Base-by-base conservation (phyloP, 306 rosid species). In the Acmispon strigosus region DNA sequence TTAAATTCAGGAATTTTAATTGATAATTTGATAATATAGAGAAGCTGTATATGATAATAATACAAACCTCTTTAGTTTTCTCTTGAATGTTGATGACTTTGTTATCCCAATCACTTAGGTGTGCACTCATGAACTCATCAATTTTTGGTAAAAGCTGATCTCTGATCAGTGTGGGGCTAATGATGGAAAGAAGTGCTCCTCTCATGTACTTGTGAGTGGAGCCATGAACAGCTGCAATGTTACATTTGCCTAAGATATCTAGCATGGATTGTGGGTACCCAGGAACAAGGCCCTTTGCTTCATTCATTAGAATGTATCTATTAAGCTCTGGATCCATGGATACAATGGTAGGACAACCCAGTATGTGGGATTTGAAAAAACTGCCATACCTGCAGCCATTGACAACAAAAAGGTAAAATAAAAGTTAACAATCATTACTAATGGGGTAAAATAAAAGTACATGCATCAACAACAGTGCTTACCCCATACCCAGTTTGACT, bases 141-240 rank as follows among this genome's bases (percentile, higher is more conserved):
- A 89, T 78, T 77, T 87, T 95, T 6, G 96, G 96, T 9, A 91
- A 80, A 86, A 89, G 81, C 49, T 86, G 96, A 24, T 77, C 81
- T 74, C 83, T 83, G 66, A 91, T 89, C 81, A 81, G 51, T 69
- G 84, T 53, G 74, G 96, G 96, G 76, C 88, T 83, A 62, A 95
- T 83, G 76, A 95, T 83, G 49, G 96, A 64, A 76, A 91, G 91
- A 51, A 95, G 68, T 62, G 99, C 91, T 10, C 89, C 96, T 88
- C 97, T 85, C 89, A 91, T 76, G 81, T 89, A 82, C 90, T 86
- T 95, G 75, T 95, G 99, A 7, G 96, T 82, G 83, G 90, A 81
- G 86, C 99, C 97, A 81, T 95, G 91, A 71, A 91, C 96, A 71
- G 99, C 99, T 39, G 96, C 97, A 75, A 95, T 95, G 70, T 95